Evolutionary conservation across 306 rosid genomes (phyloP).

Genomic region (Corylus heterophylla): DNA sequence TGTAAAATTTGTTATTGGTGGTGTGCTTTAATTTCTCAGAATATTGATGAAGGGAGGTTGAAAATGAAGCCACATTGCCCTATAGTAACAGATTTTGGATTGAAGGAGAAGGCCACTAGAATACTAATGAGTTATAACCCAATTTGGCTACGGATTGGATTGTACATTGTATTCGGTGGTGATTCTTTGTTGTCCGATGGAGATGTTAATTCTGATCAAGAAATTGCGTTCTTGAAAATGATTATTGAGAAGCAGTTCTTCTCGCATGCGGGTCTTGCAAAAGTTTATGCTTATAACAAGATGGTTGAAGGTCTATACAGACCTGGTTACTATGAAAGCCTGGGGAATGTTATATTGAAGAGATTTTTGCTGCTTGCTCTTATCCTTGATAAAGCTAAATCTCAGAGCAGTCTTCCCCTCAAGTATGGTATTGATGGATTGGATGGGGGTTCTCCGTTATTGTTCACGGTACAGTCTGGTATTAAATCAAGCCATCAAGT

Average conservation of each 20-base stretch:
- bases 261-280: conserved; percentile 67
- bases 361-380: conserved; percentile 76
- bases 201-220: conserved; percentile 55
- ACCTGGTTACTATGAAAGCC: conserved; percentile 84
- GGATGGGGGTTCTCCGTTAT: conserved; percentile 94
- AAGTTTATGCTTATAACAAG: conserved; percentile 74
- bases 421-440: conserved; percentile 91
- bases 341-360: conserved; percentile 81
- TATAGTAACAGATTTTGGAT: conserved; percentile 75
- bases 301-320: conserved; percentile 90
- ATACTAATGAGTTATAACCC: conserved; percentile 76
- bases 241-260: conserved; percentile 72
- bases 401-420: conserved; percentile 73
- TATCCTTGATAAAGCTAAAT: conserved; percentile 78
- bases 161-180: conserved; percentile 78
- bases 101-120: conserved; percentile 62
- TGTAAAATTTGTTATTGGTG: not conserved
- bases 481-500: conserved; percentile 78
- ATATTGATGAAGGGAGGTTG: conserved; percentile 80
- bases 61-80: conserved; percentile 93
- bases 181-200: conserved; percentile 65
- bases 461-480: conserved; percentile 57
- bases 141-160: conserved; percentile 78
- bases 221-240: conserved; percentile 70
- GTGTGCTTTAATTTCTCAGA: conserved; percentile 38